Conservation (phyloP, 2,329 filamentous ascomycete species). For the Hyphodiscus sp. region DNA sequence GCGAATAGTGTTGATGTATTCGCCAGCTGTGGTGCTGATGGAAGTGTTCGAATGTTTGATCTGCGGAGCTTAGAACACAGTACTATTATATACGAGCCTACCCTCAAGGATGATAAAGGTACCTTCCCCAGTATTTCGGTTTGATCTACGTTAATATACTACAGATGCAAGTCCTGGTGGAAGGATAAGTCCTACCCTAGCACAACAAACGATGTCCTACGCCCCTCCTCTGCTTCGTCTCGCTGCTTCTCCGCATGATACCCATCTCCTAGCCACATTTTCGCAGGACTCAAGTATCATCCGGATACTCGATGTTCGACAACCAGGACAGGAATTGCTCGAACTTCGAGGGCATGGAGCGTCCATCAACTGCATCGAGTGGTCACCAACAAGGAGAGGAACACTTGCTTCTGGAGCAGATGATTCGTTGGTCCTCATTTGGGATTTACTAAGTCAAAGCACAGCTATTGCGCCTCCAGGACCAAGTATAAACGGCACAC, state of each 20-base stretch:
- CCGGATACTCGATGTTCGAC: constrained; percentile 90
- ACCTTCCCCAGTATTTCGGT: constrained; percentile 23
- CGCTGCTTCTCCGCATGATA: constrained; percentile 89
- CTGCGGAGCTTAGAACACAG: constrained; percentile 93
- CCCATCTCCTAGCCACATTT: constrained; percentile 94
- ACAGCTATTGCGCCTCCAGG: constrained; percentile 25
- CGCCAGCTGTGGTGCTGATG: constrained; percentile 94
- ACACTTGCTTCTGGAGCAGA: constrained; percentile 88
- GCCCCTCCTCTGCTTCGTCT: constrained; percentile 73
- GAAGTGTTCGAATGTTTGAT: constrained; percentile 98
- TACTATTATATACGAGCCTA: constrained; percentile 98
- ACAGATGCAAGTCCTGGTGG: constrained; percentile 44
- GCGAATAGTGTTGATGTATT: constrained; percentile 98
- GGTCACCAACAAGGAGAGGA: constrained; percentile 82
- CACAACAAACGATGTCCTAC: constrained; percentile 70
- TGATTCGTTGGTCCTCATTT: constrained; percentile 84
- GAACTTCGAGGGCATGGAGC: constrained; percentile 86
- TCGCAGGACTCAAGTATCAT: constrained; percentile 88
- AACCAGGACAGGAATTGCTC: constrained; percentile 89
- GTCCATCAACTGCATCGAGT: constrained; percentile 87
- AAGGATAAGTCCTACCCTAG: constrained; percentile 66
- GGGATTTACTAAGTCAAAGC: constrained; percentile 73
- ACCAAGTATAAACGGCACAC: constrained; percentile 42
- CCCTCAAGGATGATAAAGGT: constrained; percentile 75
- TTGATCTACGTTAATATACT: constrained; percentile 8